Base-by-base conservation (phyloP, 2,329 filamentous ascomycete species). In the Mycosphaerelloides madeirae region DNA sequence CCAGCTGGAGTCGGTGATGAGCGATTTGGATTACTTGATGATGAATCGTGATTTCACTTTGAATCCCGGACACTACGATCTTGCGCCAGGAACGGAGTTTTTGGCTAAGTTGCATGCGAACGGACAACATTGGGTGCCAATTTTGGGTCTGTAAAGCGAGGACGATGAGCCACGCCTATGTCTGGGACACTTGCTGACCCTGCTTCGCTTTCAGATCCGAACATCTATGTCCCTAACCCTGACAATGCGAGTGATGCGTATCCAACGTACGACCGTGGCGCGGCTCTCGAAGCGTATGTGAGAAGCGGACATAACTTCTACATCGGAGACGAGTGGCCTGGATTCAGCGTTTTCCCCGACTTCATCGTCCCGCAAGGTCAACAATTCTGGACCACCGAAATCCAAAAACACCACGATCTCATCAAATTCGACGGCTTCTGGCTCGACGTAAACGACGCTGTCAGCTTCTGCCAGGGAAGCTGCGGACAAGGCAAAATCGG, bases 201-300 rank as follows among this genome's bases (percentile, higher is more conserved):
- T 80, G 65, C 72, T 3, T 80, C 75, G 59, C n/a, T n/a, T n/a
- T n/a, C n/a, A n/a, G n/a, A 55, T 80, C 39, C 71, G 64, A 77
- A 70, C 25, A 82, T 83, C 40, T 87, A 87, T 56, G 75, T 77
- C n/a, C 83, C 83, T 0, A 82, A 85, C 49, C 80, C 80, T 0
- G 66, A 75, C 4, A 83, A 86, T 56, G 67, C 68, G 1, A 77
- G 70, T 33, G 78, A 80, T 51, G 66, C 67, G 32, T 78, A 80
- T 51, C 66, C 67, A 9, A 68, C 70, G 0, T 80, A 75, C 52
- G 66, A 67, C 3, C 65, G 73, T 16, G 77, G 76, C 3, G 70
- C 74, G 37, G 67, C 67, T 13, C 67, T 70, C 1, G 68, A 68
- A 41, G 65, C 71, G 2, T 80, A 75, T 57, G 56, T 81, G 39